Conservation (phyloP, 306 rosid species). For the Malus sieversii region DNA sequence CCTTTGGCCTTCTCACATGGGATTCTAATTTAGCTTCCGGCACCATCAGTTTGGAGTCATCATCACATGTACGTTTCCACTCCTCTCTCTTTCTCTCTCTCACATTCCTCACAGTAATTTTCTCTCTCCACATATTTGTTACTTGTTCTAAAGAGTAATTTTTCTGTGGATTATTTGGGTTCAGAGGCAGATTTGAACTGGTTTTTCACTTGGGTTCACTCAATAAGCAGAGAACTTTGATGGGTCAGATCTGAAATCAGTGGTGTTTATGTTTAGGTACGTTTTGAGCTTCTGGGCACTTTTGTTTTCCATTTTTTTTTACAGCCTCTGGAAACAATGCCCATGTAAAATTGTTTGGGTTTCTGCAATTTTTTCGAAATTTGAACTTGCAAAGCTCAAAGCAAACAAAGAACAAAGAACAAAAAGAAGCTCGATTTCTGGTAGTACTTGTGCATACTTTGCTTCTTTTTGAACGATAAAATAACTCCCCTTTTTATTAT, state of each 20-base stretch:
- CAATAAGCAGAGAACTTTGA: slow-evolving; percentile 13
- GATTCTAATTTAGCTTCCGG: slow-evolving; percentile 11
- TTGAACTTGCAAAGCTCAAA: slow-evolving; percentile 26
- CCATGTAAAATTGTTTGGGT: slow-evolving; percentile 19
- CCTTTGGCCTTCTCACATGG: slow-evolving; percentile 6
- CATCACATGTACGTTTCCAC: slow-evolving; percentile 16
- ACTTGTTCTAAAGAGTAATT: not conserved
- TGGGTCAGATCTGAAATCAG: slow-evolving; percentile 44
- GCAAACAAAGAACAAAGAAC: slow-evolving; percentile 33
- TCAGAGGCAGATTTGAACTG: not conserved
- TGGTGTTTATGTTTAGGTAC: not conserved
- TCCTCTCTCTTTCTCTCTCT: not conserved
- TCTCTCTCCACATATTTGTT: not conserved
- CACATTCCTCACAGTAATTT: not conserved
- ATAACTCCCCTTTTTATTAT: slow-evolving; percentile 33
- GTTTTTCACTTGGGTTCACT: not conserved
- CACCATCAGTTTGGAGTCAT: slow-evolving; percentile 14
- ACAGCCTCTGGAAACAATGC: not conserved
- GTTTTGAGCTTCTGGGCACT: slow-evolving; percentile 4
- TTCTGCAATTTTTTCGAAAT: slow-evolving; percentile 14
- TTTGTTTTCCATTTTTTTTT: slow-evolving; percentile 3
- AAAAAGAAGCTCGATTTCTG: slow-evolving; percentile 45
- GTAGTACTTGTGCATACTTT: slow-evolving; percentile 10
- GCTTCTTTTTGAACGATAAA: slow-evolving; percentile 30
- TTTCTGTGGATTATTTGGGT: not conserved